Percentiles rank a stretch among this genome's conserved stretches.
Evolutionary conservation across 331 rosid genomes (phyloP).

Genomic region (Quercus lobata): DNA sequence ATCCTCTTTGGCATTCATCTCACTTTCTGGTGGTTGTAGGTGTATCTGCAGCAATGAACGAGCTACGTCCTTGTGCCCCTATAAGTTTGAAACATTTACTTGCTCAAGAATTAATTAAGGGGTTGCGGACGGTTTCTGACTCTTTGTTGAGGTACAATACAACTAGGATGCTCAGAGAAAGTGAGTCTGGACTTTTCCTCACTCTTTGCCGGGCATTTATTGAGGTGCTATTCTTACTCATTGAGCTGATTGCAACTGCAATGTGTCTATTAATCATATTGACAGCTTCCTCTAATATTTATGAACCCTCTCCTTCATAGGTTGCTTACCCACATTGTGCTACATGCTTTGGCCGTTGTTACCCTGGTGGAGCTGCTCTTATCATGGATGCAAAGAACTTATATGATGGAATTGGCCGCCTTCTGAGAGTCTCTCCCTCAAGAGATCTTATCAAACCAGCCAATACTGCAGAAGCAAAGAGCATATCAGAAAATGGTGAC

Average conservation of each 20-base stretch:
- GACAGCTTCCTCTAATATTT: neutral
- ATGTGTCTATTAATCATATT: neutral
- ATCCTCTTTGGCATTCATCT: neutral
- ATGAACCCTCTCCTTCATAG: constrained; percentile 28
- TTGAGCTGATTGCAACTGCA: constrained; percentile 7
- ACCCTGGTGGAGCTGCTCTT: constrained; percentile 70
- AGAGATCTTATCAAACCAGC: constrained; percentile 69
- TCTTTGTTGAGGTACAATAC: constrained; percentile 83
- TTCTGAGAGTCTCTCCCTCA: constrained; percentile 57
- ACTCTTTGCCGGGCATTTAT: constrained; percentile 90
- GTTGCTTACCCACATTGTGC: constrained; percentile 90
- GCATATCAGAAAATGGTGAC: constrained; percentile 50
- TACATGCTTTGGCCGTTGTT: constrained; percentile 92
- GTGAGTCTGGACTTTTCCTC: constrained; percentile 88
- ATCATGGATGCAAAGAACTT: constrained; percentile 71
- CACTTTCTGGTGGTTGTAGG: constrained; percentile 52
- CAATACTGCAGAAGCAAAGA: constrained; percentile 41
- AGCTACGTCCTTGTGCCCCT: constrained; percentile 96
- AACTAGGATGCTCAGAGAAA: constrained; percentile 71
- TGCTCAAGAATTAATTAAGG: constrained; percentile 81
- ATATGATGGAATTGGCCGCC: constrained; percentile 69
- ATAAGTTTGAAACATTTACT: constrained; percentile 77
- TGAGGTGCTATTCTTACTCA: constrained; percentile 50
- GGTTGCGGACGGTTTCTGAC: constrained; percentile 73
- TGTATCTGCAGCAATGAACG: constrained; percentile 94